Evolutionary conservation across 1,284 basidiomycete species (phyloP), one percentile per base, ranked within the genome.

Genomic region (Schizopora paradoxa): DNA sequence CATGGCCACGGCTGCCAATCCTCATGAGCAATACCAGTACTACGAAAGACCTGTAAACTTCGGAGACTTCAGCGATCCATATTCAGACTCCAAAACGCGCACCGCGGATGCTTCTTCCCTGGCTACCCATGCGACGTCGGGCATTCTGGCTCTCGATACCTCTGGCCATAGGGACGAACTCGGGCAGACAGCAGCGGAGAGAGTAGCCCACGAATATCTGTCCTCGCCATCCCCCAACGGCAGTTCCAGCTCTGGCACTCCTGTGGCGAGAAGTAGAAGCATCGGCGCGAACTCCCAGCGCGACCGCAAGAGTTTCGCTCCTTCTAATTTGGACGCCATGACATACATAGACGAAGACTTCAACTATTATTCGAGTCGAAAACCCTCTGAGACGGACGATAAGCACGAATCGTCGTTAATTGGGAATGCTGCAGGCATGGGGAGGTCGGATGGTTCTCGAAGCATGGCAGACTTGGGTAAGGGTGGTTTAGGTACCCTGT

Each of bases 401-500:
- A 61, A 66, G n/a, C 55, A 61, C 36, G 62, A 70, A 21, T 61
- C 58, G 6, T 64, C 71, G 6, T 60, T 82, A 25, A 66, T 77
- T 34, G 61, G 63, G 18, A 72, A 73, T 52, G 72, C 71, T 26
- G 66, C 70, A 32, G 66, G 60, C 39, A 65, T 66, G 47, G 67
- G 63, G 7, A 45, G 37, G 34, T 11, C 26, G 27, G 49, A 42
- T 18, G 33, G 42, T 19, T 13, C 27, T 13, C 32, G 29, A 40
- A 63, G 58, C 31, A 79, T 73, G 54, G 66, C 78, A 51, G 73
- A 81, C 56, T 57, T 84, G 43, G 81, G 82, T 82, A 56, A 36
- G 71, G 53, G 19, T 16, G 10, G 14, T 25, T 36, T 41, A 8
- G 13, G 45, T 48, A 16, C 14, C 19, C 45, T 31, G 28, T 19